Percentiles rank a stretch among this genome's conserved stretches.
These are phyloP conservation scores for Syncephalis plumigaleata DNA, from an alignment of 371 early-diverging fungal species.

Conservation along the genomic window DNA sequence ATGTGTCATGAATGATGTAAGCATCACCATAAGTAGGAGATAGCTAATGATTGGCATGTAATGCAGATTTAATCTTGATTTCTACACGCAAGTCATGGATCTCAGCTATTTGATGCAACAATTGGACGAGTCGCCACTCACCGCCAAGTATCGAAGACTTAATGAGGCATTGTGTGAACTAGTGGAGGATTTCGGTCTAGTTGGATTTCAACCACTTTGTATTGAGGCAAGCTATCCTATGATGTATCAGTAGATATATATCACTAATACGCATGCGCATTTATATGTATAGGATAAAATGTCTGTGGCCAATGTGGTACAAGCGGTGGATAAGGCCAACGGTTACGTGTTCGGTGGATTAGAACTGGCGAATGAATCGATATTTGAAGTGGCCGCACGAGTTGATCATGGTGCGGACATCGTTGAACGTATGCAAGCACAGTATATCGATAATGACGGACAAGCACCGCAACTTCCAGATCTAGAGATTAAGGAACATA, in stretches of 20 bases:
- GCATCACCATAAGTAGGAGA: no score
- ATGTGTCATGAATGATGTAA: constrained; percentile 2
- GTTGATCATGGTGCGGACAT: constrained; percentile 25
- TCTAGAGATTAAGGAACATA: constrained; percentile 4
- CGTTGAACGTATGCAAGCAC: constrained; percentile 35
- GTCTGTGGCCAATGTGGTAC: constrained; percentile 54
- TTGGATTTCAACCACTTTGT: constrained; percentile 76
- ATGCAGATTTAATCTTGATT: constrained; percentile 67
- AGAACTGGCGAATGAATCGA: constrained; percentile 59
- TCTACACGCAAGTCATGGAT: constrained; percentile 87
- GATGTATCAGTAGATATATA: background rate
- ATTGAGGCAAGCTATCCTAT: constrained; percentile 26
- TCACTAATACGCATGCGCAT: background rate
- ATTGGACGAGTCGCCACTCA: constrained; percentile 46
- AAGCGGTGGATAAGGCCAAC: constrained; percentile 79
- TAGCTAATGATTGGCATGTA: no score
- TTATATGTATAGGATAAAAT: constrained; percentile 56
- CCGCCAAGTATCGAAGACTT: constrained; percentile 43
- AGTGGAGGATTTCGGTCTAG: constrained; percentile 78
- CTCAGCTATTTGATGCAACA: constrained; percentile 61
- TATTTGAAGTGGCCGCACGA: constrained; percentile 43
- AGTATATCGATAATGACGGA: constrained; percentile 24
- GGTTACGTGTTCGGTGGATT: constrained; percentile 82
- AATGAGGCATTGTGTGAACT: constrained; percentile 75
- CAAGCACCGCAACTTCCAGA: background rate